Percentiles rank a stretch among this genome's conserved stretches.
Conservation (phyloP, 2,329 filamentous ascomycete species). For the Diaporthe citriasiana region DNA sequence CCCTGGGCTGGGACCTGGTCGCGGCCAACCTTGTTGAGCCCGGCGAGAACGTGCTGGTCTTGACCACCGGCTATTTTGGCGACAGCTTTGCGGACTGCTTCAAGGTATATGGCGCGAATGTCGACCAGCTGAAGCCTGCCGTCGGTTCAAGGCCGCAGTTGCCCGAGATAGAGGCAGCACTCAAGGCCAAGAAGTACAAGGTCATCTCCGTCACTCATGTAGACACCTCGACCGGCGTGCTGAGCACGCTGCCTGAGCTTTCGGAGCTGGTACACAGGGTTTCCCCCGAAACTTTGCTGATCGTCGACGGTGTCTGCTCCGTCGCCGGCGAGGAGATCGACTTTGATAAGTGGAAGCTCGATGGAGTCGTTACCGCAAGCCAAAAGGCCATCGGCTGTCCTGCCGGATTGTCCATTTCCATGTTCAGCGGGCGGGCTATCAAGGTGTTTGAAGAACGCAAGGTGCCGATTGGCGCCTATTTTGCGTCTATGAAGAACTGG, state of each 20-base stretch:
- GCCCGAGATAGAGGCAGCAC: constrained; percentile 87
- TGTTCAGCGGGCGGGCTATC: constrained; percentile 92
- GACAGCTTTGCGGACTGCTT: constrained; percentile 96
- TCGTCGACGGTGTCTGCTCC: constrained; percentile 97
- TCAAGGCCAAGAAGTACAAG: constrained; percentile 95
- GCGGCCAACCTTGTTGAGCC: constrained; percentile 93
- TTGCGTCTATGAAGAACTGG: constrained; percentile 98
- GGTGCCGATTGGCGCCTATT: constrained; percentile 88
- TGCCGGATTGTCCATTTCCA: constrained; percentile 92
- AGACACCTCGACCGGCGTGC: constrained; percentile 95
- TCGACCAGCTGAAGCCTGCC: constrained; percentile 89
- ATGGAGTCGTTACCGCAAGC: constrained; percentile 92
- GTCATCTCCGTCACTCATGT: constrained; percentile 95
- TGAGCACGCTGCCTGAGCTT: constrained; percentile 89
- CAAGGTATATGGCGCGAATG: constrained; percentile 88
- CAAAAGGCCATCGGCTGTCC: constrained; percentile 98
- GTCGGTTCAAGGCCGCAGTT: constrained; percentile 91
- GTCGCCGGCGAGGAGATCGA: constrained; percentile 96
- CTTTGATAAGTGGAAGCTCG: constrained; percentile 95
- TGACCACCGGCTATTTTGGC: constrained; percentile 97
- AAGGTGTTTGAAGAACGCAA: constrained; percentile 84
- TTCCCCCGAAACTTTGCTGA: constrained; percentile 89
- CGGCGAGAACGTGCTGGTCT: constrained; percentile 90
- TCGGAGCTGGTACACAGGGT: constrained; percentile 87
- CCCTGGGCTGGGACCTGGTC: constrained; percentile 96